Evolutionary conservation across 176 grass and related monocot genomes (phyloP).

Genomic region (Carex cristatella): DNA sequence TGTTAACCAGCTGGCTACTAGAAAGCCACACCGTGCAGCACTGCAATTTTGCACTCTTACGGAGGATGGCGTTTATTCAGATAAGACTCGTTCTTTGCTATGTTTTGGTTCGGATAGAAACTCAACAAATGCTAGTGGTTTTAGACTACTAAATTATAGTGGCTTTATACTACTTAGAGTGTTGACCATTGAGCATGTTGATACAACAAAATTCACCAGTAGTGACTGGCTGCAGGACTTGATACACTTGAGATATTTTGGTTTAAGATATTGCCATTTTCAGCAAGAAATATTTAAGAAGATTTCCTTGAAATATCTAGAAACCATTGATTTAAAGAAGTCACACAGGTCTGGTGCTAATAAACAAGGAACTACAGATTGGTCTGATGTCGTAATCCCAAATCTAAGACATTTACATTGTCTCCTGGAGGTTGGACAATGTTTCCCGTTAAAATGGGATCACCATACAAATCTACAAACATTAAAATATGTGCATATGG

Average conservation of each 20-base stretch:
- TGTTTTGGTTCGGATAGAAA: neutral
- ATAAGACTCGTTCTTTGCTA: neutral
- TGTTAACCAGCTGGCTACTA: neutral
- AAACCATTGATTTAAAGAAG: neutral
- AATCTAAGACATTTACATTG: neutral
- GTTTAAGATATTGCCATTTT: neutral
- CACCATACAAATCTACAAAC: neutral
- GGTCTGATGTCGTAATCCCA: neutral
- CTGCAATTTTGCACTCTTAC: neutral
- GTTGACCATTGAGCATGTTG: neutral
- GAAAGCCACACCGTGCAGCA: neutral
- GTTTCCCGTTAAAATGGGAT: neutral
- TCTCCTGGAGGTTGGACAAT: fast-evolving
- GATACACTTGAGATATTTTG: neutral
- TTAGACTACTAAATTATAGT: neutral
- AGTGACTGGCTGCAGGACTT: neutral
- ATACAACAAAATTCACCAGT: too few species aligned
- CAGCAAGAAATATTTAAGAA: too few species aligned
- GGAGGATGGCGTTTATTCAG: neutral
- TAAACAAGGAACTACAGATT: too few species aligned
- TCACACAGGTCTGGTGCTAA: too few species aligned
- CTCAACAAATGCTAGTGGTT: neutral
- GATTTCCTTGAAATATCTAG: neutral
- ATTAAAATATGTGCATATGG: neutral
- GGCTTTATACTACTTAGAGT: neutral